Percentiles rank a stretch among this genome's conserved stretches.
These are phyloP conservation scores for Xylaria sp. DNA, from an alignment of 2,329 filamentous ascomycete genomes.

Conservation along the genomic window DNA sequence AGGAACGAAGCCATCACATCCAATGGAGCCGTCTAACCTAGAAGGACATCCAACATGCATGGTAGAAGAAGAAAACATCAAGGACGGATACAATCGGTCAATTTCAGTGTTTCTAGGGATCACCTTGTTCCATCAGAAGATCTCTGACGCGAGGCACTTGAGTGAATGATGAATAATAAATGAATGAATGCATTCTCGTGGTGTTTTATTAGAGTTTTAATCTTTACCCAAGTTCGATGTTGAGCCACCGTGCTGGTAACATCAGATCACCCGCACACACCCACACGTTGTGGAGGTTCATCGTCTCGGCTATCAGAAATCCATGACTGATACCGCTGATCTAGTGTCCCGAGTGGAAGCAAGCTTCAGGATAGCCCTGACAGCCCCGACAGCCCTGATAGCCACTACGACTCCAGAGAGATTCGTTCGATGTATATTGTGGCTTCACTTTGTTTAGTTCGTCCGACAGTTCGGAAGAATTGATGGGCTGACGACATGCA, in stretches of 20 bases:
- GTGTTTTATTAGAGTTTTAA: not conserved
- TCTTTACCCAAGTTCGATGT: not conserved
- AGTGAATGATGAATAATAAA: too few relatives aligned
- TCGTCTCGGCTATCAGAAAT: not conserved
- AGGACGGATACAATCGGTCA: not conserved
- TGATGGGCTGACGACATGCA: constrained; percentile 24
- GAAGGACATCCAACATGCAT: not conserved
- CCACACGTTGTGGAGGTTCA: not conserved
- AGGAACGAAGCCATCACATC: not conserved
- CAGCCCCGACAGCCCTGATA: not conserved
- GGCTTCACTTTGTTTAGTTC: constrained; percentile 16
- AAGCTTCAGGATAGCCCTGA: too few relatives aligned
- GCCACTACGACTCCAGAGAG: constrained; percentile 1
- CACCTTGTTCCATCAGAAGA: not conserved
- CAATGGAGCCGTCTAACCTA: not conserved
- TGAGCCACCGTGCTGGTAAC: not conserved
- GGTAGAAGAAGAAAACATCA: not conserved
- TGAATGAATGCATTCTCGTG: too few relatives aligned
- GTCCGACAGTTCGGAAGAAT: constrained; percentile 15
- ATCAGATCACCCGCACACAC: too few relatives aligned
- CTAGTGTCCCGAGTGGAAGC: not conserved
- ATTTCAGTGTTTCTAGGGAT: not conserved
- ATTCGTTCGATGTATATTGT: constrained; percentile 15
- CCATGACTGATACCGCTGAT: not conserved
- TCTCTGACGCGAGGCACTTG: too few relatives aligned